These are phyloP conservation scores for Picochlorum sp. DNA, from an alignment of 139 green algal species.

Conservation along the genomic window DNA sequence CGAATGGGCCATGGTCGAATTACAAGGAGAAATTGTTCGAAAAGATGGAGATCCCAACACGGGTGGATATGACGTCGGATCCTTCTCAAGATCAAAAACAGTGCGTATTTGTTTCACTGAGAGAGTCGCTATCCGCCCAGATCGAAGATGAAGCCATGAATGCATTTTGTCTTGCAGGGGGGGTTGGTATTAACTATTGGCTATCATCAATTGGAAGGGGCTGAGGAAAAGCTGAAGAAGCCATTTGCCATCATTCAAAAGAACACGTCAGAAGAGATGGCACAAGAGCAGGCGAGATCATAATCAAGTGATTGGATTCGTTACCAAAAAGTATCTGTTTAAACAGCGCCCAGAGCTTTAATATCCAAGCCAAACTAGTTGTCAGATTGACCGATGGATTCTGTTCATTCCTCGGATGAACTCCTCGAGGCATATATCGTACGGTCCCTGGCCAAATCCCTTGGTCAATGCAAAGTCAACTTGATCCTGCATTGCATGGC, in stretches of 20 bases:
- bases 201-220: conserved; percentile 77
- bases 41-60: conserved; percentile 8
- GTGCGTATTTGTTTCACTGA: conserved; percentile 13
- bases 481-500: neutral
- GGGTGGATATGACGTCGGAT: conserved; percentile 34
- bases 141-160: neutral
- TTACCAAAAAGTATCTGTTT: conserved; percentile 72
- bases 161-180: conserved; percentile 21
- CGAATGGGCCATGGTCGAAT: conserved; percentile 40
- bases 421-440: neutral
- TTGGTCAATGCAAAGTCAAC: neutral
- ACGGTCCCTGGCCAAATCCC: neutral
- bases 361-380: conserved; percentile 39
- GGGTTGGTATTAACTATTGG: conserved; percentile 58
- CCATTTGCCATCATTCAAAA: conserved; percentile 64
- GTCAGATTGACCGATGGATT: neutral
- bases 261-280: neutral
- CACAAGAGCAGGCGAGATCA: neutral
- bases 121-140: neutral
- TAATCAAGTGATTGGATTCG: conserved; percentile 37
- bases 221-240: conserved; percentile 66
- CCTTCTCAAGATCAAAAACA: conserved; percentile 17
- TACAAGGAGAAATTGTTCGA: conserved; percentile 44
- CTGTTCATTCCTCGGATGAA: neutral
- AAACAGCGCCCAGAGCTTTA: conserved; percentile 60